phyloP scores from a whole-genome alignment of 2,329 filamentous ascomycete species.

The Grosmannia serpens region DNA sequence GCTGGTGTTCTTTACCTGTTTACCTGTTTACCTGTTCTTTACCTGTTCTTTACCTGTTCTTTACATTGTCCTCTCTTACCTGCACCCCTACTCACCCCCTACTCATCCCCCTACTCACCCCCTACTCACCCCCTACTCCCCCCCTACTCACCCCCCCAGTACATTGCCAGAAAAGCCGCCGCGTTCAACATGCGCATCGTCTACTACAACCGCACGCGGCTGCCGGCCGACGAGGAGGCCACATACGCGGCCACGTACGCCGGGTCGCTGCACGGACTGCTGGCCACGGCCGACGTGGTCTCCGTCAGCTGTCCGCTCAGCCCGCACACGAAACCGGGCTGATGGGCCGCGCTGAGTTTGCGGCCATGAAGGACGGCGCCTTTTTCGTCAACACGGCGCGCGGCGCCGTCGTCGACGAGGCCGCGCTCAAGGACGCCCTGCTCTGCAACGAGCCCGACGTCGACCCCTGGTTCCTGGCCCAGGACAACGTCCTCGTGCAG shows the following conservation, averaged over 20 bases:
- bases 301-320: constrained; percentile 29
- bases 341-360: constrained; percentile 1
- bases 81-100: too few species aligned
- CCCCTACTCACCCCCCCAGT: constrained; percentile 5
- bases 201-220: constrained; percentile 29
- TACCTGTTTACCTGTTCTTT: too few species aligned
- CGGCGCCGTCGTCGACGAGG: constrained; percentile 8
- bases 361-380: constrained; percentile 23
- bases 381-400: constrained; percentile 7
- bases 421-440: constrained; percentile 1
- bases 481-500: constrained; percentile 1
- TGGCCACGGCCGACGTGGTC: constrained; percentile 28
- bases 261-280: constrained; percentile 24
- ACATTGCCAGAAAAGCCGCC: constrained; percentile 25
- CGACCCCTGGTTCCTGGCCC: constrained; percentile 43
- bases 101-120: too few species aligned
- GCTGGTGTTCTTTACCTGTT: too few species aligned
- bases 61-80: too few species aligned
- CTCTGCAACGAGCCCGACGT: constrained; percentile 31
- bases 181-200: constrained; percentile 31
- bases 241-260: constrained; percentile 25
- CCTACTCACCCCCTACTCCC: background rate
- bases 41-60: too few species aligned
- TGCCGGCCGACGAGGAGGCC: constrained; percentile 23
- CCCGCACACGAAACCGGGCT: constrained; percentile 23